Evolutionary conservation across 495 filamentous ascomycete species (phyloP).

Genomic region (Penicillium samsonianum): DNA sequence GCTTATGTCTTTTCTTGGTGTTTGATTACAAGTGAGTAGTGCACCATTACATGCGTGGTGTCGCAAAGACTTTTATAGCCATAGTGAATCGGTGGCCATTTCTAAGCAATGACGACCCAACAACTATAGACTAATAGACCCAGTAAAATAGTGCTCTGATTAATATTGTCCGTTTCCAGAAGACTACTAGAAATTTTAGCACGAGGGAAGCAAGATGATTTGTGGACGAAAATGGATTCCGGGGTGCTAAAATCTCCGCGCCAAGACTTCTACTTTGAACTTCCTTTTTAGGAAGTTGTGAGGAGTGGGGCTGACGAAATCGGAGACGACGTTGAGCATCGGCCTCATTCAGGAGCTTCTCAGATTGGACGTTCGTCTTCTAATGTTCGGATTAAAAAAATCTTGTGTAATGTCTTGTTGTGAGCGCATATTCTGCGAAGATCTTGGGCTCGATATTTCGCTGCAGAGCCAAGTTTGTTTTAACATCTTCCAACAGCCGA

Average conservation of each 20-base stretch:
- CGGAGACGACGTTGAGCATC: not conserved
- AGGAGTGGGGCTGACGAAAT: constrained; percentile 21
- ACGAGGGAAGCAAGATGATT: constrained; percentile 8
- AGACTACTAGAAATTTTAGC: not conserved
- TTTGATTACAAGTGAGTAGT: not conserved
- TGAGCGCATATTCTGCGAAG: not conserved
- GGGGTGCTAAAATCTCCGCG: constrained; percentile 3
- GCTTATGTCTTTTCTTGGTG: not conserved
- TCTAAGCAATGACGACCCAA: constrained; percentile 9
- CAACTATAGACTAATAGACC: constrained; percentile 1
- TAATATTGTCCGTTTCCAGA: constrained; percentile 9
- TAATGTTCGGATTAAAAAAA: not conserved
- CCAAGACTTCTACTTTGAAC: constrained; percentile 18
- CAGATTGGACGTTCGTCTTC: too few relatives aligned
- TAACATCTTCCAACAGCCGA: too few relatives aligned
- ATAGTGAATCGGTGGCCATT: not conserved
- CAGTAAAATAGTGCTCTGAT: constrained; percentile 4
- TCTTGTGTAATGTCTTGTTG: too few relatives aligned
- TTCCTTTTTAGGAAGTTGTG: constrained; percentile 27
- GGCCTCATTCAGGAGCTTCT: not conserved
- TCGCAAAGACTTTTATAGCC: not conserved
- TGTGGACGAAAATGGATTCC: not conserved
- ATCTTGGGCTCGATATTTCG: not conserved
- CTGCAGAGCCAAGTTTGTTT: not conserved
- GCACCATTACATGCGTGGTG: not conserved